Percentiles rank a stretch among this genome's conserved stretches.
phyloP scores from a whole-genome alignment of 208 protist species.

The Leptomonas seymouri region DNA sequence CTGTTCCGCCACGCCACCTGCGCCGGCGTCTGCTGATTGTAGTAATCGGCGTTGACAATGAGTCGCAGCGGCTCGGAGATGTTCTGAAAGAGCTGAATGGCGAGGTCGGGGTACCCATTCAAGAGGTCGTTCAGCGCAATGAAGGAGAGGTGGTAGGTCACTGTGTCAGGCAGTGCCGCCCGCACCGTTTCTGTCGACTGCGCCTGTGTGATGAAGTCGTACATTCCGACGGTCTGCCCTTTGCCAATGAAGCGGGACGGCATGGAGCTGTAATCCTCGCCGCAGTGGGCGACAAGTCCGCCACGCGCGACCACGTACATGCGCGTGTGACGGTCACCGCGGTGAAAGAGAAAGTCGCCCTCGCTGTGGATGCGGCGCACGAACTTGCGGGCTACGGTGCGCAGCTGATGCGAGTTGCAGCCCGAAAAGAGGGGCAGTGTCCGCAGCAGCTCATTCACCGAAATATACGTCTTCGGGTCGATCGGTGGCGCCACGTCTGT shows the following conservation, averaged over 20 bases:
- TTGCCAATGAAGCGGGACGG: slow-evolving; percentile 59
- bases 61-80: slow-evolving; percentile 72
- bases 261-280: slow-evolving; percentile 53
- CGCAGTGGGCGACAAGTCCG: slow-evolving; percentile 53
- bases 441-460: slow-evolving; percentile 65
- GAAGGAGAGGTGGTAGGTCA: slow-evolving; percentile 80
- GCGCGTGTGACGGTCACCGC: slow-evolving; percentile 57
- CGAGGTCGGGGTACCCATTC: slow-evolving; percentile 71
- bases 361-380: slow-evolving; percentile 56
- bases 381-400: slow-evolving; percentile 61
- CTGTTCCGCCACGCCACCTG: slow-evolving; percentile 49
- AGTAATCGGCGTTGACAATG: slow-evolving; percentile 70
- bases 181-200: slow-evolving; percentile 72
- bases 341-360: slow-evolving; percentile 76
- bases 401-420: slow-evolving; percentile 76
- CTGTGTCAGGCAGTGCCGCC: slow-evolving; percentile 65
- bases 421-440: slow-evolving; percentile 75
- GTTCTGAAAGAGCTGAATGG: slow-evolving; percentile 80
- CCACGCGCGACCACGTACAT: slow-evolving; percentile 76
- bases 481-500: slow-evolving; percentile 51
- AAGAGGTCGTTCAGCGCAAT: slow-evolving; percentile 74
- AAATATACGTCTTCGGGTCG: slow-evolving; percentile 39
- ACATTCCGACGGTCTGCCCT: slow-evolving; percentile 79
- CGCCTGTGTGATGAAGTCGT: slow-evolving; percentile 78
- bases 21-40: slow-evolving; percentile 40